Evolutionary conservation across 306 rosid genomes (phyloP).

Genomic region (Corylus avellana): DNA sequence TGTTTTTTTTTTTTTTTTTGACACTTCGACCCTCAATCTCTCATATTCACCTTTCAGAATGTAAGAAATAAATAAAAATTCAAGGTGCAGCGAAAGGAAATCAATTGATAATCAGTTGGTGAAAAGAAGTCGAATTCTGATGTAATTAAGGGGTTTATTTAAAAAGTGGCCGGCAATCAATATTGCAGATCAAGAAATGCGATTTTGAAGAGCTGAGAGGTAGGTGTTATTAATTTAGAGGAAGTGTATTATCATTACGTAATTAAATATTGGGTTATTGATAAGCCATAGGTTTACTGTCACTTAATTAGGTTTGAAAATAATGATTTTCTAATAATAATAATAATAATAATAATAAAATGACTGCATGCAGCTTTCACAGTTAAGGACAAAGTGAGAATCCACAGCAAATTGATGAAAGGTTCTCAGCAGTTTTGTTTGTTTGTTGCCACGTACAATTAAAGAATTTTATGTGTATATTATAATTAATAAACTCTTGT

Average conservation of each 20-base stretch:
- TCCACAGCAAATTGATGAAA: not conserved
- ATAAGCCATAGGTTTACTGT: constrained; percentile 1
- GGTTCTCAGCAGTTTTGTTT: not conserved
- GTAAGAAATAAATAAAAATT: too few species aligned
- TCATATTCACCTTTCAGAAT: too few species aligned
- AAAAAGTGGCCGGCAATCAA: not conserved
- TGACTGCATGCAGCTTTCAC: not conserved
- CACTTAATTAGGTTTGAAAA: not conserved
- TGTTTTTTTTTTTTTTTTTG: too few species aligned
- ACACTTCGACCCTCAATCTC: too few species aligned
- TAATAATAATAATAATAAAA: not conserved
- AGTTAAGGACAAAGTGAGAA: not conserved
- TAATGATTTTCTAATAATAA: not conserved
- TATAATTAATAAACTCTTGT: not conserved
- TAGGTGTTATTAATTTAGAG: not conserved
- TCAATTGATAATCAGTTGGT: too few species aligned
- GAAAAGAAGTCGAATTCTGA: not conserved
- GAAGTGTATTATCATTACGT: not conserved
- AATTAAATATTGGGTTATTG: not conserved
- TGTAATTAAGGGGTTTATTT: not conserved
- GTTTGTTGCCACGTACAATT: not conserved
- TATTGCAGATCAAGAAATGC: too few species aligned
- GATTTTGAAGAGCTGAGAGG: not conserved
- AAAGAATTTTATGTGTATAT: not conserved
- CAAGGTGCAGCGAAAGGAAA: too few species aligned